Percentiles rank a stretch among this genome's conserved stretches.
phyloP scores from a whole-genome alignment of 257 asterid genomes.

The Solanum paucissectum region DNA sequence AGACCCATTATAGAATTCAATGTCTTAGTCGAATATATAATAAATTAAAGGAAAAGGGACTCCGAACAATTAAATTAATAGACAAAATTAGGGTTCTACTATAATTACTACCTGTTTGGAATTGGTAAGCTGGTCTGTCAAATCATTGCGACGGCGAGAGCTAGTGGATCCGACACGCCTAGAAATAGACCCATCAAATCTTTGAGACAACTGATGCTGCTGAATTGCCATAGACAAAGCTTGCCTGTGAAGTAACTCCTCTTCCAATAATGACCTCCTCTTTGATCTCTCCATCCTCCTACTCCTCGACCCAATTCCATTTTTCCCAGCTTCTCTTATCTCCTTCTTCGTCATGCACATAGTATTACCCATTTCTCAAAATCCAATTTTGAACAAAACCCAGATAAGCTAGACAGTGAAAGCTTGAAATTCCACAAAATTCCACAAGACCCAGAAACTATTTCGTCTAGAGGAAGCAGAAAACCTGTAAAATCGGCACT shows the following conservation, averaged over 20 bases:
- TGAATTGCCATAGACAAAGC: conserved; percentile 96
- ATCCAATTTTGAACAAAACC: neutral
- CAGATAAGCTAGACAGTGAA: neutral
- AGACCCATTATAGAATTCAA: neutral
- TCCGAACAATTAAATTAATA: neutral
- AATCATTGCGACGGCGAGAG: conserved; percentile 70
- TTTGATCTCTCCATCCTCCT: conserved; percentile 60
- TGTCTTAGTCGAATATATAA: neutral
- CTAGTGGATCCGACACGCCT: conserved; percentile 91
- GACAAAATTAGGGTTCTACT: neutral
- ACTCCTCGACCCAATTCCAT: conserved; percentile 62
- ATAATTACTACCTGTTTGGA: conserved; percentile 18
- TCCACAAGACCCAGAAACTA: neutral
- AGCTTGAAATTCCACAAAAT: neutral
- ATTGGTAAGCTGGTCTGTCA: conserved; percentile 31
- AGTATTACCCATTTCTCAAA: conserved; percentile 61
- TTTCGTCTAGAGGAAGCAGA: neutral
- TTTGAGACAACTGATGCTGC: conserved; percentile 85
- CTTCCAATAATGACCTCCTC: conserved; percentile 63
- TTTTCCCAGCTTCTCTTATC: conserved; percentile 16
- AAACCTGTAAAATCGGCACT: neutral
- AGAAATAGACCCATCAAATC: conserved; percentile 80
- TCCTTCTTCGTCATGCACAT: conserved; percentile 78
- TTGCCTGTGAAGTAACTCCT: conserved; percentile 76
- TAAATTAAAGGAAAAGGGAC: neutral